These are phyloP conservation scores for Cyclostephanos tholiformis DNA, from an alignment of 108 stramenopile genomes.

Conservation along the genomic window DNA sequence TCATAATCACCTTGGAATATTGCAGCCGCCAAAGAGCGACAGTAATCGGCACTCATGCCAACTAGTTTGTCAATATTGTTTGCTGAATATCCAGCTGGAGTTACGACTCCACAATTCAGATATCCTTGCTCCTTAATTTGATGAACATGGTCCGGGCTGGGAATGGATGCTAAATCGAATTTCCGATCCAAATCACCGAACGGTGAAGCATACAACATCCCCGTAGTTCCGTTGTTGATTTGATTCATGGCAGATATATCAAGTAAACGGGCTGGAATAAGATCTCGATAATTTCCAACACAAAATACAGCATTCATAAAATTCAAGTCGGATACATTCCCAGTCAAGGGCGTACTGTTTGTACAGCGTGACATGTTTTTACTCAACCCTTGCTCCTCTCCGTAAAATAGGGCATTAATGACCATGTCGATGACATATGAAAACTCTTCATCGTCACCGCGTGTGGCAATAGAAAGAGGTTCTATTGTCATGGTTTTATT, in stretches of 20 bases:
- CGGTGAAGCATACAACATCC: conserved; percentile 51
- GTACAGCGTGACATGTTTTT: conserved; percentile 15
- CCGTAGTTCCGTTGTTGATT: conserved; percentile 56
- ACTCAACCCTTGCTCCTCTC: conserved; percentile 46
- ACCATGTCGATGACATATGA: conserved; percentile 58
- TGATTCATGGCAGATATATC: conserved; percentile 41
- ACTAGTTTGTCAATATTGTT: conserved; percentile 15
- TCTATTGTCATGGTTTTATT: conserved; percentile 10
- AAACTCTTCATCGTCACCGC: conserved; percentile 29
- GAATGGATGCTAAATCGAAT: background rate
- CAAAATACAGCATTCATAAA: conserved; percentile 47
- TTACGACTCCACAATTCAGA: conserved; percentile 56
- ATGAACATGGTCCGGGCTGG: background rate
- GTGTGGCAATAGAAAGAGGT: conserved; percentile 29
- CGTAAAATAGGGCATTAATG: conserved; percentile 46
- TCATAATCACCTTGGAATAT: conserved; percentile 45
- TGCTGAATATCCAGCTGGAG: conserved; percentile 15
- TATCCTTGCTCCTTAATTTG: conserved; percentile 31
- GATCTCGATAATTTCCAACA: conserved; percentile 53
- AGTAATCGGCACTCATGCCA: conserved; percentile 62
- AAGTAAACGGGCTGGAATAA: background rate
- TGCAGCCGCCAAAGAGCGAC: conserved; percentile 53
- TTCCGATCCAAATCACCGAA: conserved; percentile 37
- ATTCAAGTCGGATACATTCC: conserved; percentile 13
- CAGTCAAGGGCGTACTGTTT: background rate